These are phyloP conservation scores for Sporisorium graminicola DNA, from an alignment of 1,284 basidiomycete genomes.

Conservation along the genomic window DNA sequence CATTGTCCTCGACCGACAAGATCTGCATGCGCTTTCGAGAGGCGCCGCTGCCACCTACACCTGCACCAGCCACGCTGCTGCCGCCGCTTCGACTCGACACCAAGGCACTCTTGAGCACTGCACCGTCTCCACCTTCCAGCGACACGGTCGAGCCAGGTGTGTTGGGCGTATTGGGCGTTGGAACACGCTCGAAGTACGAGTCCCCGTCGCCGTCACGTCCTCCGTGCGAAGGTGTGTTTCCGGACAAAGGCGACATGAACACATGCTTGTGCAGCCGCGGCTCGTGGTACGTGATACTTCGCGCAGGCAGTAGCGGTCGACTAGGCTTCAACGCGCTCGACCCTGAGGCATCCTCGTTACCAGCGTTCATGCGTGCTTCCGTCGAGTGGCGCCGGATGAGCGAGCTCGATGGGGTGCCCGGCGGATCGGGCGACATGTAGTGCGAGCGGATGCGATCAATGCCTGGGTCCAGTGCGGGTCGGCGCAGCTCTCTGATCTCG, in stretches of 20 bases:
- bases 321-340: constrained; percentile 18
- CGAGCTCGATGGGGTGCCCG: constrained; percentile 28
- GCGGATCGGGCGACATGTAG: constrained; percentile 64
- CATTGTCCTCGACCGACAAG: constrained; percentile 66
- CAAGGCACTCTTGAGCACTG: constrained; percentile 72
- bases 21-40: constrained; percentile 47
- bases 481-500: constrained; percentile 8
- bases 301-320: constrained; percentile 58
- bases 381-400: constrained; percentile 63
- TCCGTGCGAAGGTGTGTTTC: constrained; percentile 7
- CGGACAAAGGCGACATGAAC: constrained; percentile 53
- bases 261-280: constrained; percentile 61
- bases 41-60: constrained; percentile 27
- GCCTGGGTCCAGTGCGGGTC: constrained; percentile 25
- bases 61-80: constrained; percentile 10
- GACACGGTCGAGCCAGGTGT: constrained; percentile 70
- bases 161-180: constrained; percentile 63
- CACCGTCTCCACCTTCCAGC: constrained; percentile 72
- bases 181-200: constrained; percentile 48
- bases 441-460: constrained; percentile 36
- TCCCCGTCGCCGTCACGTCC: constrained; percentile 41
- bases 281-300: constrained; percentile 67
- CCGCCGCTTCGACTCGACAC: constrained; percentile 16
- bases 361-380: constrained; percentile 49
- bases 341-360: constrained; percentile 19